Conservation (phyloP, 1,284 basidiomycete genomes). For the Cutaneotrichosporon sp. region DNA sequence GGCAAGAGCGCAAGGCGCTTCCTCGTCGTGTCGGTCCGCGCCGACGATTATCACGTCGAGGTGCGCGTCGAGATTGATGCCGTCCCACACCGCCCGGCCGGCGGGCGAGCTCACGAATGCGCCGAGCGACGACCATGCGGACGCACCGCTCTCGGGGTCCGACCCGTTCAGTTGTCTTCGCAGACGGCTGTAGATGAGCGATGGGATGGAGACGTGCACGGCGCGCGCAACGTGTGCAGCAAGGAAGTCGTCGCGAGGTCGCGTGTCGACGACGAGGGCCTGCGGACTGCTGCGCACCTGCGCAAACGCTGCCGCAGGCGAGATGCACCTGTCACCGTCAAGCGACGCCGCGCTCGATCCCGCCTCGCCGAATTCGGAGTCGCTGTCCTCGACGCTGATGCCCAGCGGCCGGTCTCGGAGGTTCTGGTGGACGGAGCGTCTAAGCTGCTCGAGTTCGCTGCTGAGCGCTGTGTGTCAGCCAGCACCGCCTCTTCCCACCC, state of each 20-base stretch:
- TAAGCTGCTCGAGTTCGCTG: slow-evolving; percentile 39
- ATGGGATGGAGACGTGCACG: slow-evolving; percentile 79
- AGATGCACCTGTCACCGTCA: slow-evolving; percentile 20
- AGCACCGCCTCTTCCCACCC: not conserved
- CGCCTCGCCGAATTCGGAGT: slow-evolving; percentile 15
- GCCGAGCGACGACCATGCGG: slow-evolving; percentile 63
- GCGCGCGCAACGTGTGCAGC: slow-evolving; percentile 65
- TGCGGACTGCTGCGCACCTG: slow-evolving; percentile 21
- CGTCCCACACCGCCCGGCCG: slow-evolving; percentile 69
- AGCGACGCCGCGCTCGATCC: not conserved
- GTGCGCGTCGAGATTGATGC: slow-evolving; percentile 52
- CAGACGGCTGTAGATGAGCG: slow-evolving; percentile 80
- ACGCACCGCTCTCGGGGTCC: not conserved
- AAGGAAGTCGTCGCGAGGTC: slow-evolving; percentile 66
- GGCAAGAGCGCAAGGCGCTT: slow-evolving; percentile 27
- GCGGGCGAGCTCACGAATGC: slow-evolving; percentile 75
- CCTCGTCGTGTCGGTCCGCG: slow-evolving; percentile 30
- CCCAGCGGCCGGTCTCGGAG: slow-evolving; percentile 38
- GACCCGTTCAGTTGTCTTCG: slow-evolving; percentile 57
- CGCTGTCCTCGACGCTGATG: slow-evolving; percentile 22
- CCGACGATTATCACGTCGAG: slow-evolving; percentile 40
- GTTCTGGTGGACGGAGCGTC: slow-evolving; percentile 39
- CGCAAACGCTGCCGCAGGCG: slow-evolving; percentile 21
- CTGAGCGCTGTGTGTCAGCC: slow-evolving; percentile 27
- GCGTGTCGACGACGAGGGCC: slow-evolving; percentile 71